phyloP scores from a whole-genome alignment of 768 basidiomycete species.

The Collybia mongolica region DNA sequence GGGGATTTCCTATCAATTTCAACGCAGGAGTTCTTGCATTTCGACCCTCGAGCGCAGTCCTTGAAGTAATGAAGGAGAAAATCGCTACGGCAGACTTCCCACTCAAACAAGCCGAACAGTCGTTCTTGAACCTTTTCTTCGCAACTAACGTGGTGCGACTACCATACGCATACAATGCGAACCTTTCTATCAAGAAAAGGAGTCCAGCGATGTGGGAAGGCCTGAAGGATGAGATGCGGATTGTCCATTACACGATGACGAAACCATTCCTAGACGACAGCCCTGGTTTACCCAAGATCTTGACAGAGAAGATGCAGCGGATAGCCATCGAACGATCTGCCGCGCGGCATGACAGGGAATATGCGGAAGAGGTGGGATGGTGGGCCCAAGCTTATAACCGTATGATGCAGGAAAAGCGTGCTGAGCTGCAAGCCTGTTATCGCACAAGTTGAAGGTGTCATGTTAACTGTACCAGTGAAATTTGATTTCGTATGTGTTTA shows the following conservation, averaged over 20 bases:
- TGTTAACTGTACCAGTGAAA: no score
- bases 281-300: conserved; percentile 11
- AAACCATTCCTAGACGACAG: conserved; percentile 26
- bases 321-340: conserved; percentile 18
- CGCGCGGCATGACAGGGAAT: conserved; percentile 19
- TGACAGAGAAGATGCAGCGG: conserved; percentile 20
- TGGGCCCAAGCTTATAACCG: conserved; percentile 30
- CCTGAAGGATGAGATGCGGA: conserved; percentile 26
- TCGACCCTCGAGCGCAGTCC: conserved; percentile 25
- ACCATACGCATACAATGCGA: conserved; percentile 41
- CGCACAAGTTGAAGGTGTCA: no score
- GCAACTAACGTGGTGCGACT: conserved; percentile 31
- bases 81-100: conserved; percentile 28
- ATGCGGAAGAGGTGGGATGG: conserved; percentile 30
- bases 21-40: conserved; percentile 40
- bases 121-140: conserved; percentile 40
- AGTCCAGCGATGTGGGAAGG: conserved; percentile 31
- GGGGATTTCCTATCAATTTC: conserved; percentile 34
- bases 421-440: no score
- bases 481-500: no score
- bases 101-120: conserved; percentile 34
- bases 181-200: conserved; percentile 35
- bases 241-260: conserved; percentile 37
- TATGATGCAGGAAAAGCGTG: conserved; percentile 15
- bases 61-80: conserved; percentile 25